These are phyloP conservation scores for Polyporus arcularius DNA, from an alignment of 768 basidiomycete genomes.

Conservation along the genomic window DNA sequence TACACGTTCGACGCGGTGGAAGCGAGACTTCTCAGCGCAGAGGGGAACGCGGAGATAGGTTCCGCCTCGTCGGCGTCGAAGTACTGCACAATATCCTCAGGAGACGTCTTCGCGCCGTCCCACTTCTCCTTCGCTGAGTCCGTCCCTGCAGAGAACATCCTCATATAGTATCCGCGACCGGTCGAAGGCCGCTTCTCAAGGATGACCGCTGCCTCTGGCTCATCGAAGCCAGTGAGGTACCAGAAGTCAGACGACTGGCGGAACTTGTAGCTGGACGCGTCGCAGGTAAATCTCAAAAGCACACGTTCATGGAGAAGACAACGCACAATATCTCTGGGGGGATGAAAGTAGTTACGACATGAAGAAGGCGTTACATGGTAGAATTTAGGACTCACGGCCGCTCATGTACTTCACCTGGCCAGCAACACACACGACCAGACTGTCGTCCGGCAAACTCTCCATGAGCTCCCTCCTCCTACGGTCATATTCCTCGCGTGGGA, in stretches of 20 bases:
- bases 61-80: constrained; percentile 81
- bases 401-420: constrained; percentile 87
- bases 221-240: constrained; percentile 96
- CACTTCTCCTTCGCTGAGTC: constrained; percentile 82
- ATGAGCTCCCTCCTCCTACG: constrained; percentile 67
- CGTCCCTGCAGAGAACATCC: constrained; percentile 77
- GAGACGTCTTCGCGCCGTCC: constrained; percentile 85
- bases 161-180: constrained; percentile 81
- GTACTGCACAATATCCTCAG: constrained; percentile 59
- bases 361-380: constrained; percentile 8
- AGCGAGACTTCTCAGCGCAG: constrained; percentile 56
- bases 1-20: constrained; percentile 33
- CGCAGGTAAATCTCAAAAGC: background rate
- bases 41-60: constrained; percentile 54
- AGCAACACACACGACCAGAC: constrained; percentile 74
- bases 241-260: constrained; percentile 91
- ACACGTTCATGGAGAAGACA: background rate
- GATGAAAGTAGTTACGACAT: constrained; percentile 32
- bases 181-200: constrained; percentile 71
- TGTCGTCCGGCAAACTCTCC: constrained; percentile 69
- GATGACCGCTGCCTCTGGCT: constrained; percentile 87
- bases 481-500: constrained; percentile 78
- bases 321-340: constrained; percentile 66
- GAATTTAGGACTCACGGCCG: constrained; percentile 56
- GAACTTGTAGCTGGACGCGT: constrained; percentile 79